Conservation (phyloP, 1,284 basidiomycete genomes). For the Leccinum solheimii region DNA sequence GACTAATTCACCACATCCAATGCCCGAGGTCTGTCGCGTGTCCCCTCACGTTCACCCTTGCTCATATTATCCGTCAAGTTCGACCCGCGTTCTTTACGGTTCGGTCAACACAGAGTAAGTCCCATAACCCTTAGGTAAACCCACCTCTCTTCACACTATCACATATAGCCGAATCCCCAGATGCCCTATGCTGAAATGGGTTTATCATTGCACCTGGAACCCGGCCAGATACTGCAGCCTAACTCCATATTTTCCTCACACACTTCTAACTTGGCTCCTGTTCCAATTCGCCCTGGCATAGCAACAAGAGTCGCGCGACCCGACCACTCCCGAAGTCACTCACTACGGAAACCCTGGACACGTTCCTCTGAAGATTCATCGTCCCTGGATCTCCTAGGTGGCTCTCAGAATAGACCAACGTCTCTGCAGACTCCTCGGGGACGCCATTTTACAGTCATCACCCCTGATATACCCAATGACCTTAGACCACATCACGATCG, state of each 20-base stretch:
- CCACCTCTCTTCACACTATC: conserved; percentile 15
- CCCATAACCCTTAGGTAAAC: neutral
- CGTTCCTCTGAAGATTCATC: neutral
- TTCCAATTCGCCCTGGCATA: conserved; percentile 3
- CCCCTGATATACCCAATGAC: conserved; percentile 5
- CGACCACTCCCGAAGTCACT: conserved; percentile 13
- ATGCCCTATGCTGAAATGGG: conserved; percentile 9
- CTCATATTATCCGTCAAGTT: conserved; percentile 20
- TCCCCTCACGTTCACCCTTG: neutral
- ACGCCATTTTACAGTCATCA: conserved; percentile 10
- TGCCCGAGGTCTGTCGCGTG: conserved; percentile 26
- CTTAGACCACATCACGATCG: conserved; percentile 10
- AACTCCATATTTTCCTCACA: conserved; percentile 19
- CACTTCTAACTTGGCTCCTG: conserved; percentile 1
- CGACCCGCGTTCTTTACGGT: conserved; percentile 4
- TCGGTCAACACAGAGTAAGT: conserved; percentile 23
- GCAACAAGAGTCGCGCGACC: conserved; percentile 2
- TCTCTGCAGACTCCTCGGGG: conserved; percentile 16
- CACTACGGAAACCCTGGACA: conserved; percentile 8
- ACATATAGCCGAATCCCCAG: conserved; percentile 12
- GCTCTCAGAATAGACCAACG: conserved; percentile 5
- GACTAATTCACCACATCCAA: conserved; percentile 2
- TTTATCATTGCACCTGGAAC: conserved; percentile 48
- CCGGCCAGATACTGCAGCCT: conserved; percentile 52
- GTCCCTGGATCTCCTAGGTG: neutral